Percentiles rank a stretch among this genome's conserved stretches.
phyloP scores from a whole-genome alignment of 1,284 basidiomycete genomes.

The Fistulinella staudtii region DNA sequence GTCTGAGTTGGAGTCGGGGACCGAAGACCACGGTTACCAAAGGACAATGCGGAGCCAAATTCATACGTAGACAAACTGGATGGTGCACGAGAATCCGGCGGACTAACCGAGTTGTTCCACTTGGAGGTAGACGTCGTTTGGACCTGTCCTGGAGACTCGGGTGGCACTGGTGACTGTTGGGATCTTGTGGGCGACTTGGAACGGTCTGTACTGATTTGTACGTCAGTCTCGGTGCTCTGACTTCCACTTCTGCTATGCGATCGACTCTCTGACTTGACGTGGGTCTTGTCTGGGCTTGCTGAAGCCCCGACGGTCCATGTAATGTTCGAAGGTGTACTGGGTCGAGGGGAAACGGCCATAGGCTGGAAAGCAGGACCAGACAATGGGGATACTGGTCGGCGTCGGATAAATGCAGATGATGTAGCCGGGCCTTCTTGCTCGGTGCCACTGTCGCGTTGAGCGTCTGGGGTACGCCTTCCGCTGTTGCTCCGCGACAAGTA shows the following conservation, averaged over 20 bases:
- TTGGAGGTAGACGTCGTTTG: slow-evolving; percentile 20
- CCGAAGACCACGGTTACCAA: slow-evolving; percentile 42
- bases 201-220: slow-evolving; percentile 36
- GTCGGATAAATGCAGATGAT: slow-evolving; percentile 50
- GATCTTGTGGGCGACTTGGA: slow-evolving; percentile 44
- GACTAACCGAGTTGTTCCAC: slow-evolving; percentile 25
- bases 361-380: slow-evolving; percentile 58
- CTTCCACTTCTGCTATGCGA: slow-evolving; percentile 60
- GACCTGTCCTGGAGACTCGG: slow-evolving; percentile 48
- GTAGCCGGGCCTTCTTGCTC: slow-evolving; percentile 46
- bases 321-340: slow-evolving; percentile 70
- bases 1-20: slow-evolving; percentile 64
- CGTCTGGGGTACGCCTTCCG: slow-evolving; percentile 58
- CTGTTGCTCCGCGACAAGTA: slow-evolving; percentile 59
- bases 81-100: slow-evolving; percentile 41
- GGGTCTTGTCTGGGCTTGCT: slow-evolving; percentile 30
- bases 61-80: slow-evolving; percentile 53
- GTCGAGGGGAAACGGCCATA: slow-evolving; percentile 55
- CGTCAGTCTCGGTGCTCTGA: slow-evolving; percentile 47
- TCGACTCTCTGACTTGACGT: slow-evolving; percentile 32
- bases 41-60: slow-evolving; percentile 45
- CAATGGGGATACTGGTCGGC: slow-evolving; percentile 65
- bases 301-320: slow-evolving; percentile 49
- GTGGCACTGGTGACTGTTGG: slow-evolving; percentile 52
- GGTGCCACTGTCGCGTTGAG: slow-evolving; percentile 38